A percentile compares a stretch with the other conserved stretches of the same genome.
These are phyloP conservation scores for Urochloa ruziziensis DNA, from an alignment of 176 grass and related monocot species.

Conservation along the genomic window DNA sequence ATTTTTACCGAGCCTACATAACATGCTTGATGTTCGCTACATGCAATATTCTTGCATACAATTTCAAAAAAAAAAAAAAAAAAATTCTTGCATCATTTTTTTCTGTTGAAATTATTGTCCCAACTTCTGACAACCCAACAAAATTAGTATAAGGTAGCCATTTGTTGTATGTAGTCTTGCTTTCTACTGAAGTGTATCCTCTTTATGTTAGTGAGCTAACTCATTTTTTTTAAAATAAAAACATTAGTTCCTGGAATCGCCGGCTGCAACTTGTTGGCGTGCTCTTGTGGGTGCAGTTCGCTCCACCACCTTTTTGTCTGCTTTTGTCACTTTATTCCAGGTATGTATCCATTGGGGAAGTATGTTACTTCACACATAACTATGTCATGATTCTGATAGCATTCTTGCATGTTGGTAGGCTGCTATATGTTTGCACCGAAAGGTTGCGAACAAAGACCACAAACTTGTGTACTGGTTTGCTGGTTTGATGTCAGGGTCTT, in stretches of 20 bases:
- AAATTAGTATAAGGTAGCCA: background rate
- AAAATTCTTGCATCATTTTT: background rate
- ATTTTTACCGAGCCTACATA: constrained; percentile 13
- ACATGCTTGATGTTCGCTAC: constrained; percentile 15
- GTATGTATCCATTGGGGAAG: constrained; percentile 44
- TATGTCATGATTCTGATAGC: constrained; percentile 25
- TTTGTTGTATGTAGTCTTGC: background rate
- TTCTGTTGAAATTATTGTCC: constrained; percentile 22
- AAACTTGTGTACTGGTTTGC: constrained; percentile 95
- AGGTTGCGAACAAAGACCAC: constrained; percentile 86
- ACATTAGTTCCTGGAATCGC: constrained; percentile 90
- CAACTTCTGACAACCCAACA: background rate
- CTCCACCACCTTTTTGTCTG: constrained; percentile 92
- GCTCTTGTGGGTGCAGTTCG: constrained; percentile 89
- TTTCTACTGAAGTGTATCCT: background rate
- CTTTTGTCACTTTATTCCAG: constrained; percentile 92
- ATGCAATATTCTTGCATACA: background rate
- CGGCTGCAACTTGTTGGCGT: constrained; percentile 76
- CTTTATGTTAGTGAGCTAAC: constrained; percentile 26
- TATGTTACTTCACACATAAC: constrained; percentile 9
- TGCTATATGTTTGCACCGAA: constrained; percentile 91
- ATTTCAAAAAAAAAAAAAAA: no score
- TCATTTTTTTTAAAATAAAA: constrained; percentile 30
- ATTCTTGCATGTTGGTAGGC: constrained; percentile 48
- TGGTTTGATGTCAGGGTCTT: constrained; percentile 80